Evolutionary conservation across 202 grass and related monocot genomes (phyloP).

Genomic region (Zizania palustris): DNA sequence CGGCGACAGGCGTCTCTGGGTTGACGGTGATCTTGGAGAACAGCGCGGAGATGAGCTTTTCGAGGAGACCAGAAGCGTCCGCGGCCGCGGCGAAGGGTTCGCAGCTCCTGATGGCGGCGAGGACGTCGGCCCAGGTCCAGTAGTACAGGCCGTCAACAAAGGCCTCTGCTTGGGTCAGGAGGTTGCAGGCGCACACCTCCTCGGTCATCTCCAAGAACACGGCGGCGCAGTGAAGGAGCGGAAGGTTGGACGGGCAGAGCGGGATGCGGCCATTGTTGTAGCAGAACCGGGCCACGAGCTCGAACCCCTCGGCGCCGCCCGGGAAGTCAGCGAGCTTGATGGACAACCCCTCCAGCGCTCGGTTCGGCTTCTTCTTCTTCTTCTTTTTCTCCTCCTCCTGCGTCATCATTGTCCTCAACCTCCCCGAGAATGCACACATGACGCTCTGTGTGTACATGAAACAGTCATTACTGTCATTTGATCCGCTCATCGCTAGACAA

Average conservation of each 20-base stretch:
- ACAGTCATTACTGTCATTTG: neutral
- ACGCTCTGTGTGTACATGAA: constrained; percentile 56
- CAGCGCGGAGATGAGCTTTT: constrained; percentile 65
- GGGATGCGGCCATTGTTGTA: constrained; percentile 70
- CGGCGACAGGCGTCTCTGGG: constrained; percentile 47
- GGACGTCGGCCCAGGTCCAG: constrained; percentile 79
- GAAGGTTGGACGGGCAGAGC: constrained; percentile 62
- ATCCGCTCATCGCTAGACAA: neutral
- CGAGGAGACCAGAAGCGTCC: constrained; percentile 50
- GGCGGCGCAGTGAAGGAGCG: constrained; percentile 65
- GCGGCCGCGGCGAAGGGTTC: constrained; percentile 48
- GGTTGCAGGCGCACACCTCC: constrained; percentile 72
- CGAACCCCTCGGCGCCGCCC: constrained; percentile 69
- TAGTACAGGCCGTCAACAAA: constrained; percentile 70
- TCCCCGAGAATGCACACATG: constrained; percentile 79
- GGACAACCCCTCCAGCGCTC: constrained; percentile 11
- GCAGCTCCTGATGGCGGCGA: constrained; percentile 62
- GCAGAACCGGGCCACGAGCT: constrained; percentile 78
- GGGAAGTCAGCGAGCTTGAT: constrained; percentile 72
- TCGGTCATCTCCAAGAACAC: constrained; percentile 85
- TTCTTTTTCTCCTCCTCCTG: constrained; percentile 59
- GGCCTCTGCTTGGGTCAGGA: constrained; percentile 66
- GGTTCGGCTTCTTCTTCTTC: constrained; percentile 21
- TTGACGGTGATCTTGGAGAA: constrained; percentile 67
- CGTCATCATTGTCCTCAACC: constrained; percentile 62